These are phyloP conservation scores for Thermothelomyces thermophilus DNA, from an alignment of 2,329 filamentous ascomycete species.

Conservation along the genomic window DNA sequence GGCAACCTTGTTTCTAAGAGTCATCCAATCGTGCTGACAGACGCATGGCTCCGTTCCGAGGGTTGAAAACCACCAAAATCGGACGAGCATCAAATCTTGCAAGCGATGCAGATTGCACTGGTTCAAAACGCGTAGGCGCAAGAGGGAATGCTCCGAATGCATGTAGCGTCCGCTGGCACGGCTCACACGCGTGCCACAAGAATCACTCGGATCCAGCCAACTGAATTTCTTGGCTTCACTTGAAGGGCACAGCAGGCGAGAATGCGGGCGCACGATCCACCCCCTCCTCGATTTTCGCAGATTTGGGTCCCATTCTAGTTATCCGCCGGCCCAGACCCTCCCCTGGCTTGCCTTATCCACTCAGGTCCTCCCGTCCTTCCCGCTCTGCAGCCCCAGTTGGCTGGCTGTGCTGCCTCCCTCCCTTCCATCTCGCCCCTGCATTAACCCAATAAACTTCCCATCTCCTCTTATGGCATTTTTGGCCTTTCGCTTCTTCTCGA, in stretches of 20 bases:
- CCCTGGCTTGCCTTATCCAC: conserved; percentile 12
- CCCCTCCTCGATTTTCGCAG: conserved; percentile 12
- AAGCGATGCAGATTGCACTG: conserved; percentile 1
- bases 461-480: conserved; percentile 16
- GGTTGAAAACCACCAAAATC: not conserved
- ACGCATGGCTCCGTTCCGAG: not conserved
- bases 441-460: conserved; percentile 20
- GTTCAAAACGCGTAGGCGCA: not conserved
- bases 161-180: not conserved
- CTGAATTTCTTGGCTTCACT: not conserved
- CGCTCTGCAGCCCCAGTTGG: conserved; percentile 14
- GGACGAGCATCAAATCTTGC: not conserved
- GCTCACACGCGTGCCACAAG: not conserved
- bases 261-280: conserved; percentile 18
- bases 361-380: conserved; percentile 20
- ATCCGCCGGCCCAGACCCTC: conserved; percentile 15
- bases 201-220: not conserved
- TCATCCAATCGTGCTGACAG: no score
- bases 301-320: conserved; percentile 16
- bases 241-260: conserved; percentile 11
- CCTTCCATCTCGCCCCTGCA: conserved; percentile 13
- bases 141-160: not conserved
- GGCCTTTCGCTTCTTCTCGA: conserved; percentile 19
- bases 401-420: conserved; percentile 24
- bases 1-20: no score